A percentile compares a stretch with the other conserved stretches of the same genome.
Evolutionary conservation across 257 asterid species (phyloP).

Genomic region (Solanum clarkiae): DNA sequence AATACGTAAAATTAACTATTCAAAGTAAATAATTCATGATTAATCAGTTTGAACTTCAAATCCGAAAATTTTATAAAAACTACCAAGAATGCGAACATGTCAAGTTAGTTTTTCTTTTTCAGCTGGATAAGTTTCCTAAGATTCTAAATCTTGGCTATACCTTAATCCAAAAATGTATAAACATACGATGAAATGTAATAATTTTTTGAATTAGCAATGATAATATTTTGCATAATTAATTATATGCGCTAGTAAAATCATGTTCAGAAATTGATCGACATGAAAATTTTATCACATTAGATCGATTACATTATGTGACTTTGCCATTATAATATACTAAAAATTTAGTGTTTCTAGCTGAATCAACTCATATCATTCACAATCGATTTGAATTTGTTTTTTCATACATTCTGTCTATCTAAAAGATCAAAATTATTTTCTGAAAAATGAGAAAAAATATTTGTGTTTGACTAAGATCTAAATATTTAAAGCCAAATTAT

Average conservation of each 20-base stretch:
- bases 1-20: not conserved
- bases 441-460: not conserved
- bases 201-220: not conserved
- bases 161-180: not conserved
- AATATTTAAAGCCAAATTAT: not conserved
- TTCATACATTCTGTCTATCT: not conserved
- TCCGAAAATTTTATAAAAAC: not conserved
- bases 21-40: not conserved
- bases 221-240: not conserved
- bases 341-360: not conserved
- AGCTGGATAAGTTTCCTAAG: not conserved
- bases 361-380: not conserved
- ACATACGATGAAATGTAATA: not conserved
- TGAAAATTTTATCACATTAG: not conserved
- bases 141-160: not conserved
- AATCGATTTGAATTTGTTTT: not conserved
- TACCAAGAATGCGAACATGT: not conserved
- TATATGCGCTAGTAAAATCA: not conserved
- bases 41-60: not conserved
- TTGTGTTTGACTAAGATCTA: not conserved
- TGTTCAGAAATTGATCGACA: not conserved
- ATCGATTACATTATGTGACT: not conserved
- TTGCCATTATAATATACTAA: not conserved
- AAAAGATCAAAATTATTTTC: no score
- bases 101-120: not conserved